Evolutionary conservation across 768 basidiomycete species (phyloP), one percentile per base, ranked within the genome.

Genomic region (Lentinula raphanica): DNA sequence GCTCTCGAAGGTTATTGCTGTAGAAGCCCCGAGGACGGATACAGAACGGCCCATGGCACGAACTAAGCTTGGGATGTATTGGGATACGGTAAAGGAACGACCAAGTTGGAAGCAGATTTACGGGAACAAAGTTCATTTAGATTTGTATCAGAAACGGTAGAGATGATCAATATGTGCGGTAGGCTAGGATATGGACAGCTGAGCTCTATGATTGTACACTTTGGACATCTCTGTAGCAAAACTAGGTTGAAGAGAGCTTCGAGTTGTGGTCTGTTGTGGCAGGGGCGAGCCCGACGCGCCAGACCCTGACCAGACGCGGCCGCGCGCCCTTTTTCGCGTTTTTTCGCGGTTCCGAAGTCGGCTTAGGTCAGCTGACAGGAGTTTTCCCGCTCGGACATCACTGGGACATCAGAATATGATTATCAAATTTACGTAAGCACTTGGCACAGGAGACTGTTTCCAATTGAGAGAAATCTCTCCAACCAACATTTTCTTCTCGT

Each of bases 91-190:
- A 68, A 77, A 78, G 63, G 76, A 79, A 64, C 70, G 90, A 60
- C 68, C 73, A n/a, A 90, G 89, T 71, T 92, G 88, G 84, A 80
- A 84, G 71, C 80, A 78, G 63, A 80, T 90, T 57, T 88, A 84
- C 66, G 76, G 62, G 7, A 65, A 67, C 15, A 80, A 76, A 3
- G 60, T 84, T 54, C 80, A 76, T 68, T 84, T 67, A 49, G 31
- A 49, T 49, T 49, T 27, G 25, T 27, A 49, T 31, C 29, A 49
- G 25, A 49, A 49, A 25, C 29, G 29, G 29, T 49, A n/a, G 25
- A 49, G 25, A 4, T 49, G 12, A 49, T 49, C 15, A n/a, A 5
- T 40, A n/a, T 7, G 39, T n/a, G 39, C 39, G 39, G 39, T 19
- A 40, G 39, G 17, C 32, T 35, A 8, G 32, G 8, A 35, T 7